Base-by-base conservation (phyloP, 345 rosid species). In the Corchorus capsularis region DNA sequence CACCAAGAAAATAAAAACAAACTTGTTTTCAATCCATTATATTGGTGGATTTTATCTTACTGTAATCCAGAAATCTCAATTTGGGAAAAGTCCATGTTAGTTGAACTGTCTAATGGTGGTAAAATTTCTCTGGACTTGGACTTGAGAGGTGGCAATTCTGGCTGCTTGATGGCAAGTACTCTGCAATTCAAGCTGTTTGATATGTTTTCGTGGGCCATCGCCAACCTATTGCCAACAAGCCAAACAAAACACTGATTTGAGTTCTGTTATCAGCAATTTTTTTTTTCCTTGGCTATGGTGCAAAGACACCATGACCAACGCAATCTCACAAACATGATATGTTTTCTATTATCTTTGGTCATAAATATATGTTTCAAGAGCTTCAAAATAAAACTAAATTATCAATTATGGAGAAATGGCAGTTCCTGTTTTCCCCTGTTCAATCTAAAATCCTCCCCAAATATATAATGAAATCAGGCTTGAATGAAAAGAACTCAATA, bases 61-160 rank as follows among this genome's bases (percentile, higher is more conserved):
- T 85, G 80, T 79, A 90, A 80, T 53, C 82, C 69, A 69, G 87
- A 73, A 72, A 89, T 84, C 61, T 92, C 87, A 14, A 92, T 86
- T 79, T 85, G 93, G 0, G 97, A 89, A 74, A 92, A 82, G 90
- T 90, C 97, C 83, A 90, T 62, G 86, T 76, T 92, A 68, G 88
- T 77, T 77, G 89, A 85, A 71, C 79, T 68, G 83, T 80, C 83
- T 13, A 75, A 64, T 10, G 75, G 17, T 45, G 77, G 19, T n/a
- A 61, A 6, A 32, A 80, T 43, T 49, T 63, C 22, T 11, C 64
- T 55, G 54, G 75, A 56, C 43, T 79, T 80, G 19, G 41, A 27
- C 45, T 77, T 83, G 10, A 7, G 20, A 52, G 67, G 79, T 19
- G 84, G 35, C 4, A 75, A 61, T 59, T 75, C 66, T 47, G 90